Base-by-base conservation (phyloP, 2,329 filamentous ascomycete species). In the Alternaria sp. region DNA sequence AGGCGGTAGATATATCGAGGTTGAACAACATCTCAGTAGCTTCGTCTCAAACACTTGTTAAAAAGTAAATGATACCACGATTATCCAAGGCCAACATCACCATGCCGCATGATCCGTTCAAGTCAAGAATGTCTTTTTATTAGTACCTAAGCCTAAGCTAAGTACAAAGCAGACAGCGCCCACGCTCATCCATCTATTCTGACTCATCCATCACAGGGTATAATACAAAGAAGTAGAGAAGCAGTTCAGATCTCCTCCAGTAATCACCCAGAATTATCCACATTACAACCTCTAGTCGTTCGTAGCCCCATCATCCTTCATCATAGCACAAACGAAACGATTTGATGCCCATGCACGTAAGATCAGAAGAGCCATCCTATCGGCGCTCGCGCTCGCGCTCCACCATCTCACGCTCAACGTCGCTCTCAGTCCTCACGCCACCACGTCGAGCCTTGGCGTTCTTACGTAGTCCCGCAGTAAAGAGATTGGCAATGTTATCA, bases 381-480 rank as follows among this genome's bases (percentile, higher is more conserved):
- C 56, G 36, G 40, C 74, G 61, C 52, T 77, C 74, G 50, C 72
- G 52, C 57, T 77, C 74, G 3, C 66, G 63, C 40, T 71, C 62
- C 64, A 74, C 69, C 66, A 76, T 63, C 29, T 75, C 73, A 37
- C 69, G 49, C 61, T 74, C 73, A 9, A 66, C 69, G 46, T 73
- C 72, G 2, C 73, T 72, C 40, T 77, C 74, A 0, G 57, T 72
- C 51, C 72, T 70, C 4, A 76, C 68, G 3, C 74, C 73, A 9
- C 73, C 74, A n/a, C 74, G 61, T 17, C 73, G 62, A 13, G 61
- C 58, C 50, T 65, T 68, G 3, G 70, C 70, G n/a, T 71, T 73
- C 60, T 75, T 75, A 40, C 74, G 60, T 37, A 76, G 40, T 0
- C 72, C 72, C 2, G 69, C 68, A 1, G 69, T 68, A 44, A 76